Evolutionary conservation across 2,329 filamentous ascomycete species (phyloP).

Genomic region (Fusarium palustre): DNA sequence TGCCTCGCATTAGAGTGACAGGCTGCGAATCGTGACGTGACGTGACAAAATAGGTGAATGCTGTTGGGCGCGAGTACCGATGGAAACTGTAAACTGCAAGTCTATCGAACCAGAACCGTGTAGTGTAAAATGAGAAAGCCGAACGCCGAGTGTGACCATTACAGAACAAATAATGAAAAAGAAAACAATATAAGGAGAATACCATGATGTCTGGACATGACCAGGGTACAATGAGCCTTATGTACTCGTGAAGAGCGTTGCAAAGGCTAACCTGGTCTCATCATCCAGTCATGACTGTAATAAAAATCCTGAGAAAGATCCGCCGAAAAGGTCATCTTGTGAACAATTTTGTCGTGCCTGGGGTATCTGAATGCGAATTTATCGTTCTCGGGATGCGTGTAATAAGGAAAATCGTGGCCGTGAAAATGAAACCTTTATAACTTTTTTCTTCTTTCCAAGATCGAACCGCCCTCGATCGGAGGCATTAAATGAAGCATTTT

Average conservation of each 20-base stretch:
- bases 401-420: slow-evolving; percentile 51
- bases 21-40: not conserved
- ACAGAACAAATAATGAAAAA: slow-evolving; percentile 50
- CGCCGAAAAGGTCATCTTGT: slow-evolving; percentile 47
- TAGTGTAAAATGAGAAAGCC: slow-evolving; percentile 43
- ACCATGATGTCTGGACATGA: slow-evolving; percentile 16
- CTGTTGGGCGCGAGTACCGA: slow-evolving; percentile 13
- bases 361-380: slow-evolving; percentile 56
- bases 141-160: slow-evolving; percentile 52
- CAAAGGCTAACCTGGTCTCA: slow-evolving; percentile 5
- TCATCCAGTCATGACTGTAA: slow-evolving; percentile 30
- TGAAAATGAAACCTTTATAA: slow-evolving; percentile 45
- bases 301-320: slow-evolving; percentile 45
- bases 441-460: slow-evolving; percentile 48
- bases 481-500: slow-evolving; percentile 38
- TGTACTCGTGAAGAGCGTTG: not conserved
- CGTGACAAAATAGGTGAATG: not conserved
- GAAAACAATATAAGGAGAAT: slow-evolving; percentile 32
- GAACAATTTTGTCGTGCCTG: slow-evolving; percentile 54
- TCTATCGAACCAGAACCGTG: slow-evolving; percentile 46
- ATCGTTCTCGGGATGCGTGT: slow-evolving; percentile 51
- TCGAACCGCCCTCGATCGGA: slow-evolving; percentile 31
- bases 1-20: not conserved
- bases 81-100: slow-evolving; percentile 37
- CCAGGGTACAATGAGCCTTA: not conserved